phyloP scores from a whole-genome alignment of 2,329 filamentous ascomycete genomes.

The Fusarium hainanense region DNA sequence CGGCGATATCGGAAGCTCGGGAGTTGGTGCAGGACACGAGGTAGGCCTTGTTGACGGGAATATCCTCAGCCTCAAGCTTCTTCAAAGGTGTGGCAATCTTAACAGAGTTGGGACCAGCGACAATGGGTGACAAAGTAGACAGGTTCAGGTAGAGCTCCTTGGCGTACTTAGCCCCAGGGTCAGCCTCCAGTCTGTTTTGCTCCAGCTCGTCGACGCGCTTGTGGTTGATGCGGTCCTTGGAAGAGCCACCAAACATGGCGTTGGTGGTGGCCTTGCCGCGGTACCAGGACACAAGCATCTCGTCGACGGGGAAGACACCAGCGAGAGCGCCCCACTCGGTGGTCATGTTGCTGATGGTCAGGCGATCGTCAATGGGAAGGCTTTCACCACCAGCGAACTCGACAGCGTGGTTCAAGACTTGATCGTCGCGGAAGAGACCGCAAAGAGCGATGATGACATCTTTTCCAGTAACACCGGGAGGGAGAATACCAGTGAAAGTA shows the following conservation, averaged over 20 bases:
- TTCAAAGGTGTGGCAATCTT: slow-evolving; percentile 84
- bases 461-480: slow-evolving; percentile 86
- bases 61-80: slow-evolving; percentile 78
- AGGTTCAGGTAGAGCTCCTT: slow-evolving; percentile 87
- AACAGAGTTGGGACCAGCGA: slow-evolving; percentile 90
- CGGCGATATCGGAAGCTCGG: slow-evolving; percentile 80
- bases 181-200: slow-evolving; percentile 73
- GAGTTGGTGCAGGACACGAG: slow-evolving; percentile 92
- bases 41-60: slow-evolving; percentile 85
- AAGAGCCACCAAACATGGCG: slow-evolving; percentile 66
- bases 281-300: slow-evolving; percentile 77
- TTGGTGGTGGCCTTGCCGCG: slow-evolving; percentile 79
- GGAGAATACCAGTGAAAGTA: slow-evolving; percentile 79
- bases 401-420: slow-evolving; percentile 90
- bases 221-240: slow-evolving; percentile 75
- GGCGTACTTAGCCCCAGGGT: slow-evolving; percentile 82
- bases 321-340: slow-evolving; percentile 81
- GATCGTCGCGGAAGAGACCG: slow-evolving; percentile 84
- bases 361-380: slow-evolving; percentile 76
- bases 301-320: slow-evolving; percentile 78
- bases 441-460: slow-evolving; percentile 93
- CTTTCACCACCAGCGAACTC: slow-evolving; percentile 88
- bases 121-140: slow-evolving; percentile 83
- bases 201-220: slow-evolving; percentile 78
- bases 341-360: slow-evolving; percentile 84